Percentiles rank a stretch among this genome's conserved stretches.
These are phyloP conservation scores for Candida jianshihensis DNA, from an alignment of 805 yeast species.

Conservation along the genomic window DNA sequence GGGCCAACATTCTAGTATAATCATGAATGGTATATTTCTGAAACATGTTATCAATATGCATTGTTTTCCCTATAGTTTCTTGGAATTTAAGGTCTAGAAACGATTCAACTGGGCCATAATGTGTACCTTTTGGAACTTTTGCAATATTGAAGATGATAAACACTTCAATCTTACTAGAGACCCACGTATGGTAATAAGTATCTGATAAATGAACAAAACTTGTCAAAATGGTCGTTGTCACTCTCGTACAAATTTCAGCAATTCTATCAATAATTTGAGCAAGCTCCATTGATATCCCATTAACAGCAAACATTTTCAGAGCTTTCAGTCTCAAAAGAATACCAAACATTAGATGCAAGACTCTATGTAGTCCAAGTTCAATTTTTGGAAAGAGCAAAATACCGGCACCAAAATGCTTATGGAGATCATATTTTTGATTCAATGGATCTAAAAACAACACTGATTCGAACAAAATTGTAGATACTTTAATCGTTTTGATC, in stretches of 20 bases:
- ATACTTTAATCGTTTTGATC: constrained; percentile 4
- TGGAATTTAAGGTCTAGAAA: constrained; percentile 7
- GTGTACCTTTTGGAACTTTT: constrained; percentile 9
- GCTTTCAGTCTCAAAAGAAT: constrained; percentile 13
- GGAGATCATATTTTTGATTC: constrained; percentile 10
- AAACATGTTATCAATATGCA: constrained; percentile 13
- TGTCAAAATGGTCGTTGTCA: constrained; percentile 6
- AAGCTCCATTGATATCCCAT: neutral
- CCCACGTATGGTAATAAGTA: constrained; percentile 22
- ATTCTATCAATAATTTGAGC: constrained; percentile 5
- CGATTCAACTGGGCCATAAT: constrained; percentile 2
- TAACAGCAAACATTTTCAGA: constrained; percentile 8
- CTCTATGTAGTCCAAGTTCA: constrained; percentile 16
- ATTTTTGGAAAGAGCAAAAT: constrained; percentile 14
- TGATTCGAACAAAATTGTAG: constrained; percentile 6
- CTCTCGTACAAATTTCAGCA: constrained; percentile 1
- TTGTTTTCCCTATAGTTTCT: constrained; percentile 5
- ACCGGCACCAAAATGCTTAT: constrained; percentile 18
- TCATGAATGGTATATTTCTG: constrained; percentile 8
- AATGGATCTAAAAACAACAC: constrained; percentile 12
- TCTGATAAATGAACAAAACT: constrained; percentile 12
- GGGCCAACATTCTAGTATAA: constrained; percentile 6
- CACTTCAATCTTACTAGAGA: constrained; percentile 16
- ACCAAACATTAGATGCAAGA: constrained; percentile 13
- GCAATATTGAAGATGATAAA: constrained; percentile 11